Evolutionary conservation across 352 stramenopile genomes (phyloP), one percentile per base, ranked within the genome.

Genomic region (Globisporangium yorkense): DNA sequence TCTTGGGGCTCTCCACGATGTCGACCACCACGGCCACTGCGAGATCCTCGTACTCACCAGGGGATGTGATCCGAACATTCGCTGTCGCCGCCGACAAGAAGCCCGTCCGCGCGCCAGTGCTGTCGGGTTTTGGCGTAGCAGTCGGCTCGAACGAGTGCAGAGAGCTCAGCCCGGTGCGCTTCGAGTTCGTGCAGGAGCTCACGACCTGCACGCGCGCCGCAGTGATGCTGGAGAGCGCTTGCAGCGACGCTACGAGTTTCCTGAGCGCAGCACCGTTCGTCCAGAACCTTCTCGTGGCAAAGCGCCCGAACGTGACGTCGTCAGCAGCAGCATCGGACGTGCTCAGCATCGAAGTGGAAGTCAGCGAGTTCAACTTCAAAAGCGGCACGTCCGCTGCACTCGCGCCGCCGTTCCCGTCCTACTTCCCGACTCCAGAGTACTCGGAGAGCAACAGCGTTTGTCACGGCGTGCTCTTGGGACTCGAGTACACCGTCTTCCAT

Each of bases 41-140:
- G 5, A 66, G 43, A 39, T 41, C 24, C 0, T 51, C 51, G 18
- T 80, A 76, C 54, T 15, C 51, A 0, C 65, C 59, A 10, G 73
- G 73, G 0, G 73, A 82, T 27, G 29, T 51, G n/a, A 71, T 82
- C 54, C 56, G 51, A 24, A 63, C 74, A 6, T 77, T 77, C 27
- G 18, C 62, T 4, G n/a, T 31, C 1, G 57, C 69, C 5, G 18
- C 49, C 0, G 55, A 50, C 16, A 39, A 16, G 8, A 39, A 44
- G 12, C 44, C 49, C 1, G 62, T 73, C 5, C 49, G 31, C 4
- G 55, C 62, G 4, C 65, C 72, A 0, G 49, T 60, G 13, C 54
- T 82, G 0, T 43, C 66, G 27, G 67, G 65, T 13, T 69, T 64
- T 33, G 65, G 40, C 0, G 10, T 61, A 4, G 21, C 50, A 0